Evolutionary conservation across 306 rosid species (phyloP), one percentile per base, ranked within the genome.

Genomic region (Canavalia gladiata): DNA sequence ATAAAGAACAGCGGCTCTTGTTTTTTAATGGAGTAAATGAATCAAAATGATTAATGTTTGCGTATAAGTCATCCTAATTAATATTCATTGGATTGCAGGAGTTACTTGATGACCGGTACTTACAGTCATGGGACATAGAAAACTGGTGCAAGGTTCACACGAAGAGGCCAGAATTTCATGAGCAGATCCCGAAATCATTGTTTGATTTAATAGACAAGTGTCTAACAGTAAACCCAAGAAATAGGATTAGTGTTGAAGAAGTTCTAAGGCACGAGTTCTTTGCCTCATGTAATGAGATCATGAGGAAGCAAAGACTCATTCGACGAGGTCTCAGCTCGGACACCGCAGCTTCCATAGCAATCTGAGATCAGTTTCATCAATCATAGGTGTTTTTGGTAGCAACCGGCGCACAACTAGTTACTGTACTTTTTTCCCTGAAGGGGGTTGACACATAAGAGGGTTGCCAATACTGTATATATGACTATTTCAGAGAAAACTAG

Each of bases 151-250:
- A 82, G 77, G 30, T 29, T 70, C 84, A 77, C 86, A 69, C 91
- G 12, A 88, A 69, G 81, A 88, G 91, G 64, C 92, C 87, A 4
- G 90, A 88, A 28, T 88, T 92, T 71, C 75, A 82, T 10, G 80
- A 88, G 58, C 70, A 78, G 42, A 75, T 86, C 25, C 94, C 97
- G 0, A 72, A 77, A 71, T 82, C 90, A 34, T 84, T 92, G n/a
- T 86, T 78, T 67, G 91, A 92, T 86, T 87, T 92, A 18, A 80
- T 92, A 64, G 94, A 87, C 49, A 92, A 83, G 65, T 92, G 94
- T 75, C 84, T 92, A 49, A 84, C 82, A 37, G 89, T 92, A 39
- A 92, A 92, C 59, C 97, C 97, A 13, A 86, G 97, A 74, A 84
- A 50, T 46, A 86, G 97, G 81, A 77, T 90, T 29, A 76, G 90